phyloP scores from a whole-genome alignment of 495 filamentous ascomycete genomes.

The Penicilliopsis zonata region DNA sequence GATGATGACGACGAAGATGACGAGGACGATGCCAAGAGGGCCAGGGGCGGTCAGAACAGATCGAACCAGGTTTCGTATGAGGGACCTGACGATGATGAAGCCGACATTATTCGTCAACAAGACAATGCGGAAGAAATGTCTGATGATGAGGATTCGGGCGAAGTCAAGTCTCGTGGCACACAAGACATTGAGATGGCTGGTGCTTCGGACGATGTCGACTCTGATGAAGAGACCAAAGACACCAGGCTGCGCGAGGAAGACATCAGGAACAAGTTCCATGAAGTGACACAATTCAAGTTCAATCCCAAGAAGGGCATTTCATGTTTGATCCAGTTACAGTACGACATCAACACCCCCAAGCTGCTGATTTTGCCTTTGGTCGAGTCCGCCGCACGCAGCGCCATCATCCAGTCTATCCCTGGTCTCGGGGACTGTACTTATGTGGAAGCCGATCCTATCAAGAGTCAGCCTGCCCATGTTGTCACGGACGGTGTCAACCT shows the following conservation, averaged over 20 bases:
- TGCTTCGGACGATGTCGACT: slow-evolving; percentile 19
- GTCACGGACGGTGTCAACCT: slow-evolving; percentile 83
- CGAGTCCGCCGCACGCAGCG: slow-evolving; percentile 58
- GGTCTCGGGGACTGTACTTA: slow-evolving; percentile 60
- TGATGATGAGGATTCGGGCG: slow-evolving; percentile 35
- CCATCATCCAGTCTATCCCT: slow-evolving; percentile 79
- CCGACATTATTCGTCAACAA: slow-evolving; percentile 46
- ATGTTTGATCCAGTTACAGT: slow-evolving; percentile 76
- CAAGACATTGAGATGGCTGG: slow-evolving; percentile 21
- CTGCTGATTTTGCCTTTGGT: slow-evolving; percentile 85
- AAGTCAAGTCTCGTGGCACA: slow-evolving; percentile 4
- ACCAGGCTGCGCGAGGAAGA: slow-evolving; percentile 48
- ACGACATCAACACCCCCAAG: slow-evolving; percentile 70
- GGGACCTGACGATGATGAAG: slow-evolving; percentile 83
- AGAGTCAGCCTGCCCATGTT: slow-evolving; percentile 44
- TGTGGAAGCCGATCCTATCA: slow-evolving; percentile 49
- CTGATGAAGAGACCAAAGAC: slow-evolving; percentile 28
- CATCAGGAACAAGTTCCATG: slow-evolving; percentile 49
- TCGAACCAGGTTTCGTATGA: slow-evolving; percentile 78
- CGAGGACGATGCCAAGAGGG: slow-evolving; percentile 76
- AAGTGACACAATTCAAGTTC: slow-evolving; percentile 67
- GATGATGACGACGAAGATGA: slow-evolving; percentile 66
- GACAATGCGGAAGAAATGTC: slow-evolving; percentile 28
- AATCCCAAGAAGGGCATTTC: slow-evolving; percentile 60
- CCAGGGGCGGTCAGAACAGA: slow-evolving; percentile 61